phyloP scores from a whole-genome alignment of 208 protist genomes.

The Herpetomonas samuelpessoai region DNA sequence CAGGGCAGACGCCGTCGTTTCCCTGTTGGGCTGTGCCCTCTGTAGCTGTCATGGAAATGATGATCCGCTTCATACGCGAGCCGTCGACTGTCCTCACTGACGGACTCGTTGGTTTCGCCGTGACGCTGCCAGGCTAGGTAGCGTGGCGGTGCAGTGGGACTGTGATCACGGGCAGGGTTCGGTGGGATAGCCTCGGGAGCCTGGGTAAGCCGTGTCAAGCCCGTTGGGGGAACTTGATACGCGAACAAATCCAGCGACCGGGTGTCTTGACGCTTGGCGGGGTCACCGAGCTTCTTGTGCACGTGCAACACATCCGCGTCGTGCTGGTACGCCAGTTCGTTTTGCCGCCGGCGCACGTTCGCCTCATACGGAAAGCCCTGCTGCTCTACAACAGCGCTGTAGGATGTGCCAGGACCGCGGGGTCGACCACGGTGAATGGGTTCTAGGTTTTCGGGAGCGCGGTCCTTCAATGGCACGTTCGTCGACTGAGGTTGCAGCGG shows the following conservation, averaged over 20 bases:
- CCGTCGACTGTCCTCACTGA: too few species aligned
- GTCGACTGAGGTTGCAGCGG: not conserved
- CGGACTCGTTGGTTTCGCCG: too few species aligned
- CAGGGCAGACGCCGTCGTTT: too few species aligned
- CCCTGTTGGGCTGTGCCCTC: too few species aligned
- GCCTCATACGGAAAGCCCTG: slow-evolving; percentile 38
- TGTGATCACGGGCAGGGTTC: too few species aligned
- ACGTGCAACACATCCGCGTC: slow-evolving; percentile 11
- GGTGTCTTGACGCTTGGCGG: not conserved
- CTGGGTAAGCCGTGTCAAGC: too few species aligned
- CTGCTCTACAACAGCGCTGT: slow-evolving; percentile 27
- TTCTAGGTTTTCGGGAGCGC: too few species aligned
- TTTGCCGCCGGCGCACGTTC: slow-evolving; percentile 8
- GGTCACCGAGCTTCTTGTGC: slow-evolving; percentile 10
- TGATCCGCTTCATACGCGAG: too few species aligned
- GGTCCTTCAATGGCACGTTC: not conserved
- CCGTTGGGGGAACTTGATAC: slow-evolving; percentile 8
- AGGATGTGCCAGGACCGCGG: slow-evolving; percentile 35
- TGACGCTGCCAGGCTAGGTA: too few species aligned
- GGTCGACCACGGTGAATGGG: slow-evolving; percentile 16
- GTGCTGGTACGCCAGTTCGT: slow-evolving; percentile 16
- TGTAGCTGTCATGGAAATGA: too few species aligned
- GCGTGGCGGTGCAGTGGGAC: too few species aligned
- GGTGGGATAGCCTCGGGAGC: too few species aligned
- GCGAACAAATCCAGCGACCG: slow-evolving; percentile 17